A percentile compares a stretch with the other conserved stretches of the same genome.
Evolutionary conservation across 177 flowering plant species (phyloP).

Genomic region (Vitis hybrid): DNA sequence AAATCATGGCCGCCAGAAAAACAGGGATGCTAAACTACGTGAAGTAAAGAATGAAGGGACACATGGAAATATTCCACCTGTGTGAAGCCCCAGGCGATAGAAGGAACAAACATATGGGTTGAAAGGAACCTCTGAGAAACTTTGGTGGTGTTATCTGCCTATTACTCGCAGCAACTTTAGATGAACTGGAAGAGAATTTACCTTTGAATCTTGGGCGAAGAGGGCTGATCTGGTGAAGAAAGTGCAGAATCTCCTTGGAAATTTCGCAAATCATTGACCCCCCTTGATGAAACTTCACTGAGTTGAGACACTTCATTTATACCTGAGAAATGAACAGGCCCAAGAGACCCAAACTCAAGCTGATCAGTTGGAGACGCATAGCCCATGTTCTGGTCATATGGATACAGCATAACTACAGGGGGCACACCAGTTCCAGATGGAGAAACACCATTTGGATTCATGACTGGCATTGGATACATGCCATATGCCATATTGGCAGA

Average conservation of each 20-base stretch:
- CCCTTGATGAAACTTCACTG: conserved; percentile 50
- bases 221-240: conserved; percentile 83
- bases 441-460: conserved; percentile 52
- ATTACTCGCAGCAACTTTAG: not conserved
- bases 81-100: too few species aligned
- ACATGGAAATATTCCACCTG: too few species aligned
- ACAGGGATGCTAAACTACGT: too few species aligned
- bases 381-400: conserved; percentile 66
- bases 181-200: conserved; percentile 16
- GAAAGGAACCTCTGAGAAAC: too few species aligned
- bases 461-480: conserved; percentile 58
- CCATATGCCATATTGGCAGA: conserved; percentile 62
- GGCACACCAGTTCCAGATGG: conserved; percentile 61
- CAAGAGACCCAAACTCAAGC: conserved; percentile 87
- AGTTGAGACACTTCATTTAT: conserved; percentile 48
- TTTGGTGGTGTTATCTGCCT: too few species aligned
- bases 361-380: conserved; percentile 62
- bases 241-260: conserved; percentile 4
- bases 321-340: conserved; percentile 59
- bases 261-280: conserved; percentile 26
- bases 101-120: too few species aligned
- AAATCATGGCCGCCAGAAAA: too few species aligned
- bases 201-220: conserved; percentile 76
- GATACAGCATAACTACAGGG: conserved; percentile 75
- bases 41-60: too few species aligned